A percentile compares a stretch with the other conserved stretches of the same genome.
Evolutionary conservation across 805 yeast genomes (phyloP).

Genomic region (Pichia nakasei): DNA sequence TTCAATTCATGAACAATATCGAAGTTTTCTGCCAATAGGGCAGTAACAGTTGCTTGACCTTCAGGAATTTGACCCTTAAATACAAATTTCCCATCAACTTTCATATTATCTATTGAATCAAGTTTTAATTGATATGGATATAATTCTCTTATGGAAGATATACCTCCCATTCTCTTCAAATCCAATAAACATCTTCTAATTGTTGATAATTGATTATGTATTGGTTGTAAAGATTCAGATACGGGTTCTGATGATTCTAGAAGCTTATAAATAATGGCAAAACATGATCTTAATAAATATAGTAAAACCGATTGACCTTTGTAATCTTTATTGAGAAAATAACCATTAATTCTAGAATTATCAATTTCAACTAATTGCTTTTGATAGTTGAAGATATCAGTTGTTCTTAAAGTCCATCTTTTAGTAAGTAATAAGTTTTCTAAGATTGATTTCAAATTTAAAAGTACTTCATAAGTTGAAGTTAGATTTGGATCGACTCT

Average conservation of each 20-base stretch:
- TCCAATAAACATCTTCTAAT: conserved; percentile 86
- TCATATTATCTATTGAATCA: conserved; percentile 77
- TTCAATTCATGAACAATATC: conserved; percentile 88
- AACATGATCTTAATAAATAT: conserved; percentile 81
- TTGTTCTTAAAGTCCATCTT: conserved; percentile 95
- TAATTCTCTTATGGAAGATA: conserved; percentile 76
- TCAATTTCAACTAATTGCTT: conserved; percentile 67
- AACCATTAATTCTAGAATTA: conserved; percentile 55
- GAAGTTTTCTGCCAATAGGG: conserved; percentile 86
- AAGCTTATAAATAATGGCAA: conserved; percentile 81
- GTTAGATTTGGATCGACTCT: conserved; percentile 43
- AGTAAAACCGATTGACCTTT: conserved; percentile 57
- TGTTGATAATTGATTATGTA: conserved; percentile 88
- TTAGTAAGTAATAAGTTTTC: conserved; percentile 84
- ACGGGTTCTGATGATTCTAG: conserved; percentile 93
- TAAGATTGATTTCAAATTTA: conserved; percentile 59
- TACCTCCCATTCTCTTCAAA: conserved; percentile 87
- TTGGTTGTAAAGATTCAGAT: conserved; percentile 83
- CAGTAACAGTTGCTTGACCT: conserved; percentile 95
- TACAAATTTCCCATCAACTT: conserved; percentile 87
- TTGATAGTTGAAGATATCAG: conserved; percentile 83
- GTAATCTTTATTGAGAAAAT: conserved; percentile 33
- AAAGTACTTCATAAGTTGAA: conserved; percentile 54
- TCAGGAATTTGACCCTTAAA: conserved; percentile 88
- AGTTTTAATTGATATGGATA: conserved; percentile 95